phyloP scores from a whole-genome alignment of 208 protist genomes.

The Crithidia brevicula region DNA sequence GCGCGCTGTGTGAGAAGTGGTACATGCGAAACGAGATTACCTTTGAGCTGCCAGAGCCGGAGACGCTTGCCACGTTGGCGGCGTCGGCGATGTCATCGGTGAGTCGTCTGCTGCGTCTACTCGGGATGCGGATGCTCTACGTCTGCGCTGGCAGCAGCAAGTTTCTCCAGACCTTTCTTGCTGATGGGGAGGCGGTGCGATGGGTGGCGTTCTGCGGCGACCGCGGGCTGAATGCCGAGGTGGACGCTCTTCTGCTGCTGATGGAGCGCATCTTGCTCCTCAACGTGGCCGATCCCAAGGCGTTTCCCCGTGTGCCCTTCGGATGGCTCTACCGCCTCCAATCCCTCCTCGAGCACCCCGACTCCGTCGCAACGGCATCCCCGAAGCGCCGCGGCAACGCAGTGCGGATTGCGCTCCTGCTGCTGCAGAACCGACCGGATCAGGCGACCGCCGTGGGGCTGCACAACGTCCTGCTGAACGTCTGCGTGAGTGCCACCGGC shows the following conservation, averaged over 20 bases:
- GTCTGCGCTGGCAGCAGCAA: slow-evolving; percentile 54
- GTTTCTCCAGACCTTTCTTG: slow-evolving; percentile 50
- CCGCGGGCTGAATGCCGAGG: slow-evolving; percentile 68
- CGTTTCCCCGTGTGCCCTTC: slow-evolving; percentile 69
- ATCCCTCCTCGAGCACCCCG: slow-evolving; percentile 54
- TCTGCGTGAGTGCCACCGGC: slow-evolving; percentile 64
- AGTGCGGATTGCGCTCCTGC: slow-evolving; percentile 61
- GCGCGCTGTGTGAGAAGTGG: slow-evolving; percentile 73
- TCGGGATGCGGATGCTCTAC: slow-evolving; percentile 67
- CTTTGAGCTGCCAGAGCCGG: slow-evolving; percentile 56
- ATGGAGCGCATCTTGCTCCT: slow-evolving; percentile 65
- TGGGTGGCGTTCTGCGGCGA: slow-evolving; percentile 79
- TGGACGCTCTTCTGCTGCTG: slow-evolving; percentile 65
- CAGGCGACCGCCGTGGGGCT: slow-evolving; percentile 52
- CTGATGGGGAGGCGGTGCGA: slow-evolving; percentile 33
- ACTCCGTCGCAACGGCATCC: slow-evolving; percentile 51
- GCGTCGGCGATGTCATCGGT: slow-evolving; percentile 57
- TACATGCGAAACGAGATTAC: slow-evolving; percentile 59
- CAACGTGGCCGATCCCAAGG: slow-evolving; percentile 41
- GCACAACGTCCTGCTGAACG: slow-evolving; percentile 71
- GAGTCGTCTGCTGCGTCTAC: slow-evolving; percentile 78
- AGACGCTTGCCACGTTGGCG: slow-evolving; percentile 49
- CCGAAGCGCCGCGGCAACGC: slow-evolving; percentile 59
- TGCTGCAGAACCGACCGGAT: slow-evolving; percentile 37
- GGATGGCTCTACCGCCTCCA: slow-evolving; percentile 85